Base-by-base conservation (phyloP, 2,329 filamentous ascomycete genomes). In the Elsinoe ampelina region DNA sequence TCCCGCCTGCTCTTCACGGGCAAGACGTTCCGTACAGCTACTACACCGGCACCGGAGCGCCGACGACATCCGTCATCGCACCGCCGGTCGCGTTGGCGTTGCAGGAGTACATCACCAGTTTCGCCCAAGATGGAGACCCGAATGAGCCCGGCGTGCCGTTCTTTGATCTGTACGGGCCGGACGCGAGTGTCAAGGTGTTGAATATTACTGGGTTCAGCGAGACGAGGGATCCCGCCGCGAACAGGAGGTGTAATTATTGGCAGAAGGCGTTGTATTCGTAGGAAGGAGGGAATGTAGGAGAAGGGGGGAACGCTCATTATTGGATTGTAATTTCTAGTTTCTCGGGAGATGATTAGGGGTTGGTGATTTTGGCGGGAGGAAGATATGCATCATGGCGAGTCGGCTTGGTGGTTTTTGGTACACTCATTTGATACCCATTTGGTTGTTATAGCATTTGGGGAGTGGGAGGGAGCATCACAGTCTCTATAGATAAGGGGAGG, bases 1-100 rank as follows among this genome's bases (percentile, higher is more conserved):
- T 80, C 1, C 75, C 75, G 0, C 79, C 79, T 0, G 78, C 72
- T 6, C 68, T 79, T 35, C 80, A 83, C 63, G 78, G 74, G 15
- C 65, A 72, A 52, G 80, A 83, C 61, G 61, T 80, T 3, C 59
- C 71, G 0, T 81, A 79, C 61, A 79, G 77, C 0, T 81, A 76
- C 67, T 82, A 74, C 67, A 73, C 75, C 41, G 71, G 68, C 35
- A 63, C 63, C 1, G 62, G 60, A 5, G 13, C 19, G 36, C 22
- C 26, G 6, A 26, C 54, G 17, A 36, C 38, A 6, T 32, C 22
- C 11, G 57, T 59, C 35, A 36, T 54, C 11, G 51, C 51, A 58
- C 61, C 60, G 1, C 69, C 68, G 0, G 63, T 75, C 8, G 75
- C 74, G 0, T 59, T 73, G 36, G 71, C 72, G 22, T 61, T 77